Evolutionary conservation across 31 red algal genomes (phyloP), one percentile per base, ranked within the genome.

Genomic region (Bonnemaisonia californica): DNA sequence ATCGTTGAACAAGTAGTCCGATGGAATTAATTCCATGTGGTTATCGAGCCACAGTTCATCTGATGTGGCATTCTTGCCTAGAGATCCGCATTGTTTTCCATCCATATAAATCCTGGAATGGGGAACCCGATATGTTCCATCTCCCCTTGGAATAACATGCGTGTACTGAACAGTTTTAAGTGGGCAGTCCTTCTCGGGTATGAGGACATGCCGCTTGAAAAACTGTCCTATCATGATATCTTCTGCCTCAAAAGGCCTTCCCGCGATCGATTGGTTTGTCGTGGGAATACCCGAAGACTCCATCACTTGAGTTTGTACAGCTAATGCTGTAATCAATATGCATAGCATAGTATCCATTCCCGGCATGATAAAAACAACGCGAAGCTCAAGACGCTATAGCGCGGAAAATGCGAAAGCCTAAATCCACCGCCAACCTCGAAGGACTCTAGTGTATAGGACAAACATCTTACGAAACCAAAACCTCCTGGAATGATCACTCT

Each of bases 31-130:
- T 69, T 86, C 69, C 82, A 86, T 86, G 71, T 77, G 62, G 13
- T 34, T 18, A 41, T 86, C 82, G 28, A 48, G 34, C 28, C 38
- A 86, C 19, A 86, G 60, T 27, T 86, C 57, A 54, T 77, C 27
- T 31, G 60, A 59, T 32, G 82, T 86, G 1, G 82, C 72, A 66
- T 86, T 86, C 3, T 65, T 61, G 1, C 38, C 38, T 4, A 77
- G 32, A 3, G 33, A 26, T 24, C 82, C 82, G 54, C 82, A 86
- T 37, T 54, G 40, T 32, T 65, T 41, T 2, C 72, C 82, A 41
- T 86, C 71, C 71, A 86, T 75, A 11, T 55, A 51, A 26, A 86
- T 86, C 42, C 71, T 51, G 3, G 82, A 86, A 36, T 86, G 82
- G 3, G 82, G 82, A 1, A 86, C 60, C 11, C 82, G 56, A 77